phyloP scores from a whole-genome alignment of 208 protist species.

The Leishmania braziliensis region DNA sequence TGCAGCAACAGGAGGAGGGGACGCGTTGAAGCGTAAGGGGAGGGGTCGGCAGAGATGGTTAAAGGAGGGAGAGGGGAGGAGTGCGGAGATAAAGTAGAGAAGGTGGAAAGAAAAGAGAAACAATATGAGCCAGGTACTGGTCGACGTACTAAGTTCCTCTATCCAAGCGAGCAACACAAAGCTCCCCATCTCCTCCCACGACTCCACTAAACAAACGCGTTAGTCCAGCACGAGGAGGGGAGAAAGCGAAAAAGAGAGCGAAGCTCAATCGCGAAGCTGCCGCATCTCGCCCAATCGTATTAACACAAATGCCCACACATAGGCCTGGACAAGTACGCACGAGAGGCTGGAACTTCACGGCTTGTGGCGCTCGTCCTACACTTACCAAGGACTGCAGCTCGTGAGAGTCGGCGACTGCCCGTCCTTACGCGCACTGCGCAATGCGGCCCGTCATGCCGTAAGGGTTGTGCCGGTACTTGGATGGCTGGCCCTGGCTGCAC shows the following conservation, averaged over 20 bases:
- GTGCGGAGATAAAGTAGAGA: too few relatives aligned
- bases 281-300: not conserved
- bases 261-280: not conserved
- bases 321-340: not conserved
- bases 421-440: conserved; percentile 25
- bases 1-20: not conserved
- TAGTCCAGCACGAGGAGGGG: not conserved
- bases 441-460: conserved; percentile 52
- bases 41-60: too few relatives aligned
- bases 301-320: not conserved
- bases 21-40: too few relatives aligned
- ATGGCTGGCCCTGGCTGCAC: conserved; percentile 59
- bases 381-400: not conserved
- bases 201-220: not conserved
- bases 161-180: not conserved
- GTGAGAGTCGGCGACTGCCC: not conserved
- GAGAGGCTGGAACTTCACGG: not conserved
- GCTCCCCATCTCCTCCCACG: not conserved
- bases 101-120: too few relatives aligned
- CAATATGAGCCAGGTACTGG: not conserved
- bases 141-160: not conserved
- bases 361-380: not conserved
- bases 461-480: conserved; percentile 87
- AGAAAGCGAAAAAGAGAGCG: not conserved
- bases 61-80: too few relatives aligned